Conservation (phyloP, 169 alveolate genomes). For the Plasmodium cynomolgi region DNA sequence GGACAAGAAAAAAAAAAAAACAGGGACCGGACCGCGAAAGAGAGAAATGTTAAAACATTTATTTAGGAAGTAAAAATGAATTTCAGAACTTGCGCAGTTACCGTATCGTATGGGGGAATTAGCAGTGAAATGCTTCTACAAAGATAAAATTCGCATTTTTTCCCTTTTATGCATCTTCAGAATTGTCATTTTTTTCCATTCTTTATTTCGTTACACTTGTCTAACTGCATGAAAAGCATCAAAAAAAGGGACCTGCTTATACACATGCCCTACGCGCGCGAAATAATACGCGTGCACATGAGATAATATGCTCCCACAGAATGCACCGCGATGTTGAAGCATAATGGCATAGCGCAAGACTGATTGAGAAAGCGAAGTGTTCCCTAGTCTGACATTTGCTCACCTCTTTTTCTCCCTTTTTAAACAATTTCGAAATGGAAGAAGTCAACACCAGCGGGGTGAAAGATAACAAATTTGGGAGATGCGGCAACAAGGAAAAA, state of each 20-base stretch:
- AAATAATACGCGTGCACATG: slow-evolving; percentile 5
- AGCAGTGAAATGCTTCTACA: neutral
- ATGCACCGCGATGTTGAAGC: slow-evolving; percentile 10
- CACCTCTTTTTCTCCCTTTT: neutral
- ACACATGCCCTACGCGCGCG: neutral
- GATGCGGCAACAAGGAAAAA: neutral
- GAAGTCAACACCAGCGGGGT: neutral
- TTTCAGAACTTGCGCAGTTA: neutral
- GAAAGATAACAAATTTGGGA: neutral
- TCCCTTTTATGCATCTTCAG: neutral
- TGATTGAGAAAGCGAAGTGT: neutral
- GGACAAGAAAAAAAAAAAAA: slow-evolving; percentile 29
- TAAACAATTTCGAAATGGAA: slow-evolving; percentile 32
- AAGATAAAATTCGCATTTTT: neutral
- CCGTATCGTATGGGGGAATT: neutral
- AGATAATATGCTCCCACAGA: neutral
- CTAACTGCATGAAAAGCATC: neutral
- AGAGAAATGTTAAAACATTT: slow-evolving; percentile 11
- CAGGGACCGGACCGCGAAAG: neutral
- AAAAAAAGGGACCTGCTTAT: neutral
- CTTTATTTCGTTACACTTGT: neutral
- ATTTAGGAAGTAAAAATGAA: neutral
- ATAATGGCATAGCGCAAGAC: slow-evolving; percentile 7
- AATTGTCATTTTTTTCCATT: neutral
- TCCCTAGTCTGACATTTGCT: neutral